These are phyloP conservation scores for Quercus robur DNA, from an alignment of 306 rosid species.

Conservation along the genomic window DNA sequence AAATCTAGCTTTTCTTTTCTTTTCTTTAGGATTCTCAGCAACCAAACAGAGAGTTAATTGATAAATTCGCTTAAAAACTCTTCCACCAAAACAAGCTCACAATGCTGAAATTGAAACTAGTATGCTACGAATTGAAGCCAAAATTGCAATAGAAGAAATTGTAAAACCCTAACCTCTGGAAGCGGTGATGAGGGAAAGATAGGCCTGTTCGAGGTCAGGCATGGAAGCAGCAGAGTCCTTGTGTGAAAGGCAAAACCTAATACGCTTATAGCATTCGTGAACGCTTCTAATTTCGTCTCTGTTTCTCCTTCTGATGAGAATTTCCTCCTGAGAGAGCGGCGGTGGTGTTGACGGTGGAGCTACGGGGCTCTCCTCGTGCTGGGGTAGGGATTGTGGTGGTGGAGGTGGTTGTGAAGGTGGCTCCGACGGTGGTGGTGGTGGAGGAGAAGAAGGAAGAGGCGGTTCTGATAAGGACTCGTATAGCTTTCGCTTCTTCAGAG, in stretches of 20 bases:
- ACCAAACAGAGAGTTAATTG: background rate
- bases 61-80: background rate
- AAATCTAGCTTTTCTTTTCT: background rate
- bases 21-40: background rate
- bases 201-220: conserved; percentile 50
- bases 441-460: background rate
- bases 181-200: conserved; percentile 54
- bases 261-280: conserved; percentile 51
- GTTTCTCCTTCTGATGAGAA: conserved; percentile 40
- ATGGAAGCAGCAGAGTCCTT: conserved; percentile 26
- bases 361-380: conserved; percentile 10
- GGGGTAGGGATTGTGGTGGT: conserved; percentile 34
- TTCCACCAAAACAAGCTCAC: background rate
- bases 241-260: conserved; percentile 40
- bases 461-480: conserved; percentile 35
- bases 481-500: conserved; percentile 62
- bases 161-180: conserved; percentile 45
- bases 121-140: no score
- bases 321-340: conserved; percentile 48
- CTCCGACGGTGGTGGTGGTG: conserved; percentile 14
- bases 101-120: background rate
- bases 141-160: background rate
- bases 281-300: conserved; percentile 55
- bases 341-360: conserved; percentile 41
- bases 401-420: conserved; percentile 11